Conservation (phyloP, 805 yeast genomes). For the Sugiyamaella chiloensis region DNA sequence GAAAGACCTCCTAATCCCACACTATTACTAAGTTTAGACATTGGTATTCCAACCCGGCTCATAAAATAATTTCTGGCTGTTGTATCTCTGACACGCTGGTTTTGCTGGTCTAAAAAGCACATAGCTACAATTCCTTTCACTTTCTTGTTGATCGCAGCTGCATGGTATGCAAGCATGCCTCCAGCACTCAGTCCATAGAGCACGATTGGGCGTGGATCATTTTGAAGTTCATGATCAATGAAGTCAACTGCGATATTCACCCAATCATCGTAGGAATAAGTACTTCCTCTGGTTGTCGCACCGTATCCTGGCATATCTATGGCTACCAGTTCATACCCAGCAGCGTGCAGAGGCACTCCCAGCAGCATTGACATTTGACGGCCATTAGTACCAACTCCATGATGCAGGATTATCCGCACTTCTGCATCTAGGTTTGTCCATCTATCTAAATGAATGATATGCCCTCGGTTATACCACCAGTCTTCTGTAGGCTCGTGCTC, state of each 20-base stretch:
- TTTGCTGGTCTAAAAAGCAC: constrained; percentile 11
- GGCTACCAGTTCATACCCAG: not conserved
- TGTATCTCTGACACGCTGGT: constrained; percentile 3
- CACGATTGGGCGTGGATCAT: constrained; percentile 7
- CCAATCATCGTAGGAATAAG: constrained; percentile 2
- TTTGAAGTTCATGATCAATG: not conserved
- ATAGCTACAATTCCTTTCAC: constrained; percentile 6
- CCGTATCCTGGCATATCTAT: constrained; percentile 4
- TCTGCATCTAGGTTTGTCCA: constrained; percentile 1
- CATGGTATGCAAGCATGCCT: constrained; percentile 2
- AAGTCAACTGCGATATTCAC: not conserved
- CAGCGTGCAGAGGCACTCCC: constrained; percentile 2
- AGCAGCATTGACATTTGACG: constrained; percentile 1
- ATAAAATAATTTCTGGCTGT: constrained; percentile 10
- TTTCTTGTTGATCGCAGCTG: not conserved
- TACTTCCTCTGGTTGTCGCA: not conserved
- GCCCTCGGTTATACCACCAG: not conserved
- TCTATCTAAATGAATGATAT: not conserved
- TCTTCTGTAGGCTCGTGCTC: constrained; percentile 1
- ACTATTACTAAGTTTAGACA: not conserved
- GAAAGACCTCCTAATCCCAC: not conserved
- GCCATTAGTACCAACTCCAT: constrained; percentile 4
- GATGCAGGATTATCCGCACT: constrained; percentile 3
- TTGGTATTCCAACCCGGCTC: constrained; percentile 9
- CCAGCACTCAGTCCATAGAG: constrained; percentile 7